Base-by-base conservation (phyloP, 805 yeast genomes). In the Candida patagonica region DNA sequence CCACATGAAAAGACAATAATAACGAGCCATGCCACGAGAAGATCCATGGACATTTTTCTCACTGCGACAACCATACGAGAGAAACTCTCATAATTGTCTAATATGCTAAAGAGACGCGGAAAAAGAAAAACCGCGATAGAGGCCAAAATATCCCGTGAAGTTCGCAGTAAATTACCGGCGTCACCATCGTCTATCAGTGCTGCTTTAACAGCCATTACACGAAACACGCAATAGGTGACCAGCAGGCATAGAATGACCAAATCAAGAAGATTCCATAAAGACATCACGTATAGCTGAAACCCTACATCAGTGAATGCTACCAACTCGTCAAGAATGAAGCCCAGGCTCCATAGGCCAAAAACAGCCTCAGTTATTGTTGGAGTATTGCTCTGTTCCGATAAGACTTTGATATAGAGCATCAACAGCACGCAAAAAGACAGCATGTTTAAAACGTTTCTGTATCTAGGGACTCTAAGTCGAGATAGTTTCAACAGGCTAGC, bases 251-350 rank as follows among this genome's bases (percentile, higher is more conserved):
- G 53, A 6, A 73, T 61, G 20, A 61, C 50, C 30, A 69, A 57
- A 46, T 73, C 79, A 41, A 71, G 56, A 43, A 68, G 59, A 30
- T 70, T 71, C 79, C 79, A 74, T n/a, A 74, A 55, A 15, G 74
- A 66, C 48, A 69, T 61, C 38, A 64, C 67, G 43, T 71, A 62
- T 16, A 71, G 67, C 26, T 59, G 59, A 44, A 58, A 61, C 40
- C 75, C 74, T 6, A 73, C 71, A 35, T 64, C 66, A 13, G 54
- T 51, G 26, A 71, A 49, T 39, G 67, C 71, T 35, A 63, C 54
- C 13, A 69, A 37, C 43, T 70, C 70, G 43, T 73, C 78, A 30
- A 70, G 50, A 33, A 69, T 67, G 48, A 68, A 68, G 36, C 70
- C 71, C 19, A 71, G 42, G 2, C 69, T 67, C 54, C 73, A 58